Conservation (phyloP, 2,329 filamentous ascomycete species). For the Cryphonectria parasitica region DNA sequence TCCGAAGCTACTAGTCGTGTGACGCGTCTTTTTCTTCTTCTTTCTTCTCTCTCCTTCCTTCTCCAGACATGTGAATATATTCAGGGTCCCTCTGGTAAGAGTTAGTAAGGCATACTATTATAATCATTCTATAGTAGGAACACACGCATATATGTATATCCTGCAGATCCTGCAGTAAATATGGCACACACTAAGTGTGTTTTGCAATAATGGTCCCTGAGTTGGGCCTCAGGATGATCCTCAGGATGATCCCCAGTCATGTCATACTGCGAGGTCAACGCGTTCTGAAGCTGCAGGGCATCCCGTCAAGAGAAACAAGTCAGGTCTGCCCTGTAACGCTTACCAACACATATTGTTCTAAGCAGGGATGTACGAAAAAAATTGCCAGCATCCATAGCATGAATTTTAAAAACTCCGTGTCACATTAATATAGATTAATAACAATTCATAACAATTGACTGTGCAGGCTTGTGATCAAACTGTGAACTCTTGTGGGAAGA, state of each 20-base stretch:
- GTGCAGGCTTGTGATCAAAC: too few relatives aligned
- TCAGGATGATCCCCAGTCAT: not conserved
- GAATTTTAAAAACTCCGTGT: not conserved
- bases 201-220: not conserved
- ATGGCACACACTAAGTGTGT: not conserved
- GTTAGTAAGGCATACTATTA: not conserved
- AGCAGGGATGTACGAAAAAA: not conserved
- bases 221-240: not conserved
- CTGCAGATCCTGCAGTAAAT: not conserved
- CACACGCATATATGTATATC: not conserved
- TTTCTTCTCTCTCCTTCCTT: not conserved
- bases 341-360: not conserved
- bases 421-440: too few relatives aligned
- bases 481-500: not conserved
- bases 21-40: not conserved
- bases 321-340: not conserved
- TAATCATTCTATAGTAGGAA: not conserved
- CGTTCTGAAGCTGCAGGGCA: not conserved
- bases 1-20: not conserved
- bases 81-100: not conserved
- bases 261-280: not conserved
- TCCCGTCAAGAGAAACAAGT: not conserved
- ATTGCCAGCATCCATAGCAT: not conserved
- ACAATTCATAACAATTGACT: too few relatives aligned
- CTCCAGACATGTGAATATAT: too few relatives aligned